Evolutionary conservation across 1,139 yeast genomes (phyloP), one percentile per base, ranked within the genome.

Genomic region (Blastobotrys persicus): DNA sequence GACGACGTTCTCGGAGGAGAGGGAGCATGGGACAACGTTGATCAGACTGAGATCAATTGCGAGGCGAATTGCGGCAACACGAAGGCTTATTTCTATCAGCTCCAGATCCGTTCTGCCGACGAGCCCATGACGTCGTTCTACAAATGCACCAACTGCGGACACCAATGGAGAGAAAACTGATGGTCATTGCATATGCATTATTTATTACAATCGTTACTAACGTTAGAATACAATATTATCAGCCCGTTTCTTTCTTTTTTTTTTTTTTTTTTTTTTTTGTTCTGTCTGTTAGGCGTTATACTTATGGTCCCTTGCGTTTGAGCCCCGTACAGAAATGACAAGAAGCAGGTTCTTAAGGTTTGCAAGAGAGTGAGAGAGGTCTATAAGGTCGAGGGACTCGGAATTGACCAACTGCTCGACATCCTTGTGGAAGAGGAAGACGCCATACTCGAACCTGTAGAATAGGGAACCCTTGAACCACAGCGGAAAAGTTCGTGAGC

Each of bases 11-110:
- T 92, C 23, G 98, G 99, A 52, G 96, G 96, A 38, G 94, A 84
- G 58, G 98, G 96, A 23, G 95, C 98, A 2, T 92, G 98, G 98
- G 98, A 92, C 66, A 91, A 92, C 64, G 98, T 94, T 28, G 98
- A 94, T 65, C 75, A 73, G 53, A 73, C 77, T 1, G 55, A 63
- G 4, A 65, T 92, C 0, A 96, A 92, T 65, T 92, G 98, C 73
- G 96, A 97, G 2, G 75, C 80, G 41, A 69, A 76, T 1, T 92
- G 98, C 73, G 95, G 89, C 43, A 85, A 86, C 55, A 87, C 81
- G 59, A 87, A 88, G 68, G 99, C 98, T 0, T 92, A 94, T 69
- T 92, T 88, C 75, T 94, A 91, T 77, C 98, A 92, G 71, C 75
- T 92, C 53, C 99, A 92, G 69, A 92, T 92, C 63, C 78, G 98